Percentiles rank a stretch among this genome's conserved stretches.
Conservation (phyloP, 306 rosid genomes). For the Medicago lupulina region DNA sequence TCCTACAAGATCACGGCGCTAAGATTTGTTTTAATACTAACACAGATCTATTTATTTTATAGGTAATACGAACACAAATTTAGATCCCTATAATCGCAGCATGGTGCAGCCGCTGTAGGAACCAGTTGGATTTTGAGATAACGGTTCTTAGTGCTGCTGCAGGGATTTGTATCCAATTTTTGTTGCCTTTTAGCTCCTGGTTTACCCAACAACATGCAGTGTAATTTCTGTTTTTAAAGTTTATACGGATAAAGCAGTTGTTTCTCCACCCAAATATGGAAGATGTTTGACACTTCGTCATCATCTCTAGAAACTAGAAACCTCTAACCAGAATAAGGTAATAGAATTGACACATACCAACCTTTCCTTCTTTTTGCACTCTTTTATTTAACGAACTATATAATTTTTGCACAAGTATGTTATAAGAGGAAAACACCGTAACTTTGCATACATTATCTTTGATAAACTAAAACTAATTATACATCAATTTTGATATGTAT, state of each 20-base stretch:
- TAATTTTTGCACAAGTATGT: no score
- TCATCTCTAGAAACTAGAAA: background rate
- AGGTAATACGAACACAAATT: no score
- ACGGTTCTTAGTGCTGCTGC: background rate
- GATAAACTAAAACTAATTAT: no score
- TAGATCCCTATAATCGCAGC: background rate
- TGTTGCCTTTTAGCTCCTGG: background rate
- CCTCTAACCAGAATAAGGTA: conserved; percentile 1
- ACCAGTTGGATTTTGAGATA: no score
- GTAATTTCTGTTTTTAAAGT: background rate
- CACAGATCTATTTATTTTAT: no score
- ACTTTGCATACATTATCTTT: no score
- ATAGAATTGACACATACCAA: background rate
- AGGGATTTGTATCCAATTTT: background rate
- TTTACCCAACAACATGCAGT: conserved; percentile 10
- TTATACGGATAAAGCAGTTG: background rate
- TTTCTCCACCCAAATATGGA: background rate
- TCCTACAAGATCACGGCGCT: background rate
- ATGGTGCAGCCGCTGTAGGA: background rate
- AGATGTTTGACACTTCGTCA: background rate
- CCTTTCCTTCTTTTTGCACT: background rate
- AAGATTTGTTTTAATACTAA: background rate
- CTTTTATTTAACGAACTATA: no score
- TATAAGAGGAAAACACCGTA: no score
- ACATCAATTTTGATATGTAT: no score